Evolutionary conservation across 192 early-diverging fungal genomes (phyloP).

Genomic region (Irineochytrium annulatum): DNA sequence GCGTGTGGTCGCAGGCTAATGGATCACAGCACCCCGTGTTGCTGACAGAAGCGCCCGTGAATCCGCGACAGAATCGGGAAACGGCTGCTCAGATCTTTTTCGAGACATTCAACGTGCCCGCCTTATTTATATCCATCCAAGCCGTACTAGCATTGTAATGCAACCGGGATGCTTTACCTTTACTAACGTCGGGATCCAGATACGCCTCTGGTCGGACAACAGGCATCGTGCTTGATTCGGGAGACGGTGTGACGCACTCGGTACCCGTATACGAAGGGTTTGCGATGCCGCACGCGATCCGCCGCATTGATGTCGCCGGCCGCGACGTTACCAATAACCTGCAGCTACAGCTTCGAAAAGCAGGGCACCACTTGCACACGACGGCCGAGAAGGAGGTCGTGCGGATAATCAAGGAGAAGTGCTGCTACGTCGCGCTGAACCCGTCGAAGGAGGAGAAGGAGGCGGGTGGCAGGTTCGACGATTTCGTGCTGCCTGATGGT

Average conservation of each 20-base stretch:
- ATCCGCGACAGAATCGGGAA: constrained; percentile 89
- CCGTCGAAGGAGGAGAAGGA: constrained; percentile 95
- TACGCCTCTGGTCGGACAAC: constrained; percentile 97
- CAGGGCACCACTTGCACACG: constrained; percentile 82
- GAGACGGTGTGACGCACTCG: constrained; percentile 93
- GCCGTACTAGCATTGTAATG: constrained; percentile 90
- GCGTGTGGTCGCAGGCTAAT: background rate
- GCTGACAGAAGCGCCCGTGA: constrained; percentile 94
- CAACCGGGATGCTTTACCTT: background rate
- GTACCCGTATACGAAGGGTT: constrained; percentile 97
- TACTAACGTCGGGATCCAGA: constrained; percentile 33
- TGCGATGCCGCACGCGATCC: constrained; percentile 89
- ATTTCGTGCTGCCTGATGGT: constrained; percentile 79
- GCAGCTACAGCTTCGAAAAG: constrained; percentile 87
- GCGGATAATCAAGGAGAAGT: constrained; percentile 92
- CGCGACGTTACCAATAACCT: constrained; percentile 89
- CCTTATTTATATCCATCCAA: constrained; percentile 94
- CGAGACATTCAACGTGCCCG: constrained; percentile 98
- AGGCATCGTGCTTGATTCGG: constrained; percentile 92
- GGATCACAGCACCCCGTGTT: constrained; percentile 83
- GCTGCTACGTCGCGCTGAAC: constrained; percentile 87
- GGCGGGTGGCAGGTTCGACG: constrained; percentile 64
- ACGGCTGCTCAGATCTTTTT: constrained; percentile 95
- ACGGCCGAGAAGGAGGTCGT: constrained; percentile 95
- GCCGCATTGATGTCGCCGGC: constrained; percentile 90